A percentile compares a stretch with the other conserved stretches of the same genome.
These are phyloP conservation scores for Annulohypoxylon truncatum DNA, from an alignment of 2,329 filamentous ascomycete species.

Conservation along the genomic window DNA sequence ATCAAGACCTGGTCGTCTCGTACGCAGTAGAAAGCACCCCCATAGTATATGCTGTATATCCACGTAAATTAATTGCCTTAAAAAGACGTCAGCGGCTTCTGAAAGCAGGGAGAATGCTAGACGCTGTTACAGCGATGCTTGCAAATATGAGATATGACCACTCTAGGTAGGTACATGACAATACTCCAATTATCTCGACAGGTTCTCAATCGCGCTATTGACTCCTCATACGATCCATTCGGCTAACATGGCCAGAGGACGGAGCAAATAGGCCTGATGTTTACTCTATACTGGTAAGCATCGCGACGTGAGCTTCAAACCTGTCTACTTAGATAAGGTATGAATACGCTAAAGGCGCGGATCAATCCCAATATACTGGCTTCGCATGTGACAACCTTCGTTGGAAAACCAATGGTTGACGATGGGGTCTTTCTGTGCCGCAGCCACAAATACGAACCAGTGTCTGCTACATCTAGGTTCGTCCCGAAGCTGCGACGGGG, in stretches of 20 bases:
- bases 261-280: background rate
- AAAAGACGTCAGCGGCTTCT: conserved; percentile 13
- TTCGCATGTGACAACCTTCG: conserved; percentile 33
- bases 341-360: conserved; percentile 20
- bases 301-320: conserved; percentile 14
- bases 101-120: conserved; percentile 6
- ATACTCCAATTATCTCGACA: background rate
- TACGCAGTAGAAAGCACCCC: conserved; percentile 15
- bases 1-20: background rate
- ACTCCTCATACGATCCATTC: background rate
- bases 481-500: conserved; percentile 23
- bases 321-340: conserved; percentile 10
- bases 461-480: conserved; percentile 30
- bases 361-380: conserved; percentile 25
- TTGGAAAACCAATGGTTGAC: conserved; percentile 20
- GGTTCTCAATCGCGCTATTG: conserved; percentile 17
- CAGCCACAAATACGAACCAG: conserved; percentile 14
- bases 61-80: conserved; percentile 36
- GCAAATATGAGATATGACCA: conserved; percentile 7
- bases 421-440: conserved; percentile 12
- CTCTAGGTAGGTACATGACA: conserved; percentile 2
- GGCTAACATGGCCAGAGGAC: background rate
- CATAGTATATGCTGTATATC: conserved; percentile 1
- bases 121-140: conserved; percentile 12
- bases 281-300: conserved; percentile 4